Percentiles rank a stretch among this genome's conserved stretches.
Evolutionary conservation across 345 rosid species (phyloP).

Genomic region (Geranium brycei): DNA sequence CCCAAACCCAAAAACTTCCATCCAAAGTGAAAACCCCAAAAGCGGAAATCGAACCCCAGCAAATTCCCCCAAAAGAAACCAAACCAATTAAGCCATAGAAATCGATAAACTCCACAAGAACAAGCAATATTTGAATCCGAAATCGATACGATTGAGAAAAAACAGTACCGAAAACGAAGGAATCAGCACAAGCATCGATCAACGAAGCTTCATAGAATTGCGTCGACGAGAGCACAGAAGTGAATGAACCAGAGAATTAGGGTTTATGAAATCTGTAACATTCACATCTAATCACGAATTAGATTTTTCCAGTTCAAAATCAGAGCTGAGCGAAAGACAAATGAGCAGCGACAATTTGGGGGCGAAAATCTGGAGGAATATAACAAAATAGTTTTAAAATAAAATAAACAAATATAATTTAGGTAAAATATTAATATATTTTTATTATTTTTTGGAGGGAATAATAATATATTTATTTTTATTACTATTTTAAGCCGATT

Average conservation of each 20-base stretch:
- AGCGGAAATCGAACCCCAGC: background rate
- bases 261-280: constrained; percentile 11
- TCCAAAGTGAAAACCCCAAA: constrained; percentile 8
- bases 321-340: background rate
- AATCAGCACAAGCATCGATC: constrained; percentile 10
- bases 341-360: background rate
- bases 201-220: constrained; percentile 53
- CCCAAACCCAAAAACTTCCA: background rate
- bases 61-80: background rate
- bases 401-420: too few species aligned
- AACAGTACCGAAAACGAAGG: background rate
- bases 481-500: constrained; percentile 13
- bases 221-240: constrained; percentile 9
- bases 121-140: constrained; percentile 9
- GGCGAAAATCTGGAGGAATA: background rate
- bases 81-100: background rate
- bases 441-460: background rate
- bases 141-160: too few species aligned
- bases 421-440: too few species aligned
- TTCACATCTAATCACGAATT: constrained; percentile 6
- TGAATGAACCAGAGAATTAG: constrained; percentile 11
- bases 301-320: constrained; percentile 4
- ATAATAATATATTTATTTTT: background rate
- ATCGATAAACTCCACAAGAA: background rate
- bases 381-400: background rate